A percentile compares a stretch with the other conserved stretches of the same genome.
Evolutionary conservation across 2,329 filamentous ascomycete species (phyloP).

Genomic region (Torrubiella hemipterigena): DNA sequence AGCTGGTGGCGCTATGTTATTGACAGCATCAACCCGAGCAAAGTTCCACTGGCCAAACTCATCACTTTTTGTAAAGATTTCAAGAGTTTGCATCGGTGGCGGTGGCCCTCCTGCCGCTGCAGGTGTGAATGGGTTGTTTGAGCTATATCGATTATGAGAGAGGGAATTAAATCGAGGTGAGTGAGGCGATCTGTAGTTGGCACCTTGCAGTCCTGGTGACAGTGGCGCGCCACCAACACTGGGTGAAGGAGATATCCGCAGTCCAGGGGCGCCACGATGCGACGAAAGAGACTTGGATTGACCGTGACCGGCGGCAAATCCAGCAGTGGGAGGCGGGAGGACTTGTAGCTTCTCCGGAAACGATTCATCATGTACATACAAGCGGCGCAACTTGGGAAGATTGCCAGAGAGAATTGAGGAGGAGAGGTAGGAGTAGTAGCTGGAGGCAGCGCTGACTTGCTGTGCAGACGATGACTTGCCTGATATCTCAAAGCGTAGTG

Average conservation of each 20-base stretch:
- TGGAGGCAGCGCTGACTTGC: conserved; percentile 40
- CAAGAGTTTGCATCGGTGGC: conserved; percentile 39
- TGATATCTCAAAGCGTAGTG: conserved; percentile 74
- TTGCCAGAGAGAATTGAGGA: conserved; percentile 67
- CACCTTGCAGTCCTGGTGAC: conserved; percentile 4
- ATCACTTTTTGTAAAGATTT: conserved; percentile 48
- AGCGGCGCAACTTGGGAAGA: conserved; percentile 58
- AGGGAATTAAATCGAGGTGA: conserved; percentile 10
- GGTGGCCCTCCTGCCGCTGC: conserved; percentile 16
- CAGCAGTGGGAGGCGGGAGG: conserved; percentile 48
- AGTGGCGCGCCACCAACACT: conserved; percentile 4
- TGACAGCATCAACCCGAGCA: conserved; percentile 30
- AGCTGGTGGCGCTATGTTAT: conserved; percentile 11
- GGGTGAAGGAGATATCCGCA: conserved; percentile 12
- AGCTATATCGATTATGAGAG: conserved; percentile 37
- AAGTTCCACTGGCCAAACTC: conserved; percentile 49
- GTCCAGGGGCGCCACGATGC: conserved; percentile 10
- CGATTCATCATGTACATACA: conserved; percentile 76
- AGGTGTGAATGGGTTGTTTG: conserved; percentile 45
- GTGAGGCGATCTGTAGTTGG: conserved; percentile 11
- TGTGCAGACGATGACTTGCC: conserved; percentile 43
- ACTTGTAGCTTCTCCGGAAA: conserved; percentile 71
- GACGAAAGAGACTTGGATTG: conserved; percentile 21
- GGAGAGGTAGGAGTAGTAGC: conserved; percentile 78
- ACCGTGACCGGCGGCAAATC: conserved; percentile 16